Conservation (phyloP, 371 early-diverging fungal species). For the Mortierella sp. region DNA sequence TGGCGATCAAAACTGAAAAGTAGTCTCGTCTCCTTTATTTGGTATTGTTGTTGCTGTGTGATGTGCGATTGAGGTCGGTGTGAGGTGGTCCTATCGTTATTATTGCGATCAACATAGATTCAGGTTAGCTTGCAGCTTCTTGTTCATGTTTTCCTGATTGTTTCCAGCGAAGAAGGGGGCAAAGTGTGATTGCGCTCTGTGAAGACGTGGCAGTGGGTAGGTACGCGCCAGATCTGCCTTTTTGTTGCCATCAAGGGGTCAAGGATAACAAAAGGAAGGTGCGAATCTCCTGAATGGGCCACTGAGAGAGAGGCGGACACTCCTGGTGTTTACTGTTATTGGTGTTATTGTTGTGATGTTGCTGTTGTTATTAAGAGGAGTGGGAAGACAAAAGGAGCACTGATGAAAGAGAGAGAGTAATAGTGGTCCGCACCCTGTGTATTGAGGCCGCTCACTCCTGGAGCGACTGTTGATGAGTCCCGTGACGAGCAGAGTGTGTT, state of each 20-base stretch:
- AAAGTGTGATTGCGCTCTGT: background rate
- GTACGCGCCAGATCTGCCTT: slow-evolving; percentile 1
- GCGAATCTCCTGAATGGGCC: background rate
- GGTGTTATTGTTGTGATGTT: background rate
- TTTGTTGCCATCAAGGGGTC: background rate
- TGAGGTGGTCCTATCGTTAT: background rate
- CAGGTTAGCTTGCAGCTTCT: background rate
- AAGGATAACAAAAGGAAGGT: slow-evolving; percentile 4
- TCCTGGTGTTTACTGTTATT: background rate
- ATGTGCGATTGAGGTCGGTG: background rate
- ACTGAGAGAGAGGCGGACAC: background rate
- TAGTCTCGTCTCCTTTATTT: background rate
- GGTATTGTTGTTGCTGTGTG: background rate
- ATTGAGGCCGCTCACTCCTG: background rate
- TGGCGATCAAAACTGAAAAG: slow-evolving; percentile 29
- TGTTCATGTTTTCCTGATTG: background rate
- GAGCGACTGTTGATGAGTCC: background rate
- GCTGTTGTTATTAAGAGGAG: background rate
- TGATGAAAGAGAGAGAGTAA: background rate
- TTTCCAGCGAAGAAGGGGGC: background rate
- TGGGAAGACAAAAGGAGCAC: background rate
- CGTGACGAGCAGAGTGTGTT: background rate
- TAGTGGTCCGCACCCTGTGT: background rate
- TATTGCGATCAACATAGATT: background rate
- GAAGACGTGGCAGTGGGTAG: background rate